Base-by-base conservation (phyloP, 768 basidiomycete genomes). In the Lactarius akahatsu region DNA sequence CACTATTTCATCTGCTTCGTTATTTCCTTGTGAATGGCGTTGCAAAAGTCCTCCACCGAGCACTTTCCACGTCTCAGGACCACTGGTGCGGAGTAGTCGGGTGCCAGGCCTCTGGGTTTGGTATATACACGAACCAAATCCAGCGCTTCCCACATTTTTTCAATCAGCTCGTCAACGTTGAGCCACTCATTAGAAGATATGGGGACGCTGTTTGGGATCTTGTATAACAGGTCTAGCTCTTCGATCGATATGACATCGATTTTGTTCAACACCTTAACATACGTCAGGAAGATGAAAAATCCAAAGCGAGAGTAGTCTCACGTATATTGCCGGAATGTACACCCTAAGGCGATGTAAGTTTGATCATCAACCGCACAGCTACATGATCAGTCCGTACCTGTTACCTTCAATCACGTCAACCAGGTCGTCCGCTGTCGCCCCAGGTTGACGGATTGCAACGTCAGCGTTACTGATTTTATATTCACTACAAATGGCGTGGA, bases 181-280 rank as follows among this genome's bases (percentile, higher is more conserved):
- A 97, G 81, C 97, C 97, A 98, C 72, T 95, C 89, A 68, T 85
- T 86, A 3, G 94, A 97, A 18, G 94, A 96, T 74, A 99, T 83
- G 4, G 97, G 97, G 10, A 98, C 96, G 54, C 92, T 94, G 76
- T 92, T 84, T 3, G 97, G 97, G 66, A 99, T 99, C 78, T 94
- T 92, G 80, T 95, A 94, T 81, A 96, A 77, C 63, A 96, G 83
- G 77, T 98, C 96, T 30, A 98, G 85, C 78, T 98, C 96, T 76
- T 98, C 96, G 77, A 98, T 97, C 62, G 94, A 96, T 73, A 98
- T 98, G 23, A 93, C 97, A 76, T 99, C 97, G 74, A 96, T 95
- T 88, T 94, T 94, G 78, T 94, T 94, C 68, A 94, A 79, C 47
- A 94, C 86, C 86, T 91, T 72, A 40, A 58, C 43, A 60, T 26